These are phyloP conservation scores for Penicillium concentricum DNA, from an alignment of 2,329 filamentous ascomycete species.

Conservation along the genomic window DNA sequence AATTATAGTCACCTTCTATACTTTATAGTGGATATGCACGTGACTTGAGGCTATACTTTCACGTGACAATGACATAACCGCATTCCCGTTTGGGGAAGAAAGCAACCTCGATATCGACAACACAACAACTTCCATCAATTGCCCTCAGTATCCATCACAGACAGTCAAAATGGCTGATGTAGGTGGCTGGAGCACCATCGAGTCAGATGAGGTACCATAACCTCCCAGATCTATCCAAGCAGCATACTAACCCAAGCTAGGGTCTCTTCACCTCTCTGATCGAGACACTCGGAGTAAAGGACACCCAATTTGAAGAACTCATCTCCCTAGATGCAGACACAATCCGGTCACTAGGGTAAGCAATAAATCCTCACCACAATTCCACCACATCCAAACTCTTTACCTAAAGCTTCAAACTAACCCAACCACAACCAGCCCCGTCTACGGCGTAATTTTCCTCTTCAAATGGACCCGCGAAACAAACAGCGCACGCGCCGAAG, in stretches of 20 bases:
- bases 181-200: constrained; percentile 91
- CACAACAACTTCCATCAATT: neutral
- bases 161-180: constrained; percentile 53
- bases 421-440: constrained; percentile 52
- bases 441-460: constrained; percentile 97
- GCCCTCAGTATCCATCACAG: constrained; percentile 42
- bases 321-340: constrained; percentile 77
- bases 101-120: constrained; percentile 1
- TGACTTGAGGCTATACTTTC: neutral
- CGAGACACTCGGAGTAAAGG: constrained; percentile 84
- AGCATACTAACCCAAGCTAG: constrained; percentile 42
- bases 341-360: constrained; percentile 44
- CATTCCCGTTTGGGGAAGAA: constrained; percentile 8
- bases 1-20: neutral
- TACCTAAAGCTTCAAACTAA: neutral
- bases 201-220: constrained; percentile 84
- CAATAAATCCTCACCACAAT: neutral
- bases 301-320: constrained; percentile 96
- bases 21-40: neutral
- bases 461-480: constrained; percentile 70
- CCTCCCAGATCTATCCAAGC: neutral
- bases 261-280: constrained; percentile 97
- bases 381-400: constrained; percentile 1
- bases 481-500: constrained; percentile 66
- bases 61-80: constrained; percentile 19